Evolutionary conservation across 1,284 basidiomycete species (phyloP).

Genomic region (Ganoderma sinense): DNA sequence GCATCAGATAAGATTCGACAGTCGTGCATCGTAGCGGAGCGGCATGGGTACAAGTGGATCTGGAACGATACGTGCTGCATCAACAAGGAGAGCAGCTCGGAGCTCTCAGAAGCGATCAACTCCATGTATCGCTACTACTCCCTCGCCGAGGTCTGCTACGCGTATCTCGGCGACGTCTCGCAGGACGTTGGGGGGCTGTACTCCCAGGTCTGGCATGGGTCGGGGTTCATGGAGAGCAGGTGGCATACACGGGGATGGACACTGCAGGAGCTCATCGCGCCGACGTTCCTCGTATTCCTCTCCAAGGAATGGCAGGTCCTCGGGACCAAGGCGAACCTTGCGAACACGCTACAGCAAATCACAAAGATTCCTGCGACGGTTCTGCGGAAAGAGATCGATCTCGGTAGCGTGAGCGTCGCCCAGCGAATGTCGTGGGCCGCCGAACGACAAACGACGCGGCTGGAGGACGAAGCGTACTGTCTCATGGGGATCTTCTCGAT

Average conservation of each 20-base stretch:
- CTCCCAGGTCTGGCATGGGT: neutral
- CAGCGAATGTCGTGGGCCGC: conserved; percentile 10
- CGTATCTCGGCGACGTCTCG: conserved; percentile 20
- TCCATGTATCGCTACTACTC: conserved; percentile 26
- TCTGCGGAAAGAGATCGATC: neutral
- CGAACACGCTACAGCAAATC: neutral
- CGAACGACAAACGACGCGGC: neutral
- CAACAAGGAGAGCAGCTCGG: conserved; percentile 26
- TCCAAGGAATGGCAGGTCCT: conserved; percentile 13
- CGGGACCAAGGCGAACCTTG: conserved; percentile 4
- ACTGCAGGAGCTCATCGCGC: conserved; percentile 24
- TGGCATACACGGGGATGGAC: conserved; percentile 25
- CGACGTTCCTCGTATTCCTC: conserved; percentile 18
- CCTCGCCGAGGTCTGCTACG: conserved; percentile 23
- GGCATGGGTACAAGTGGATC: conserved; percentile 14
- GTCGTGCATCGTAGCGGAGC: conserved; percentile 1
- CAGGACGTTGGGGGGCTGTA: neutral
- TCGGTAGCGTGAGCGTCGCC: neutral
- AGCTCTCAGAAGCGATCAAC: conserved; percentile 26
- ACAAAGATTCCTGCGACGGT: neutral
- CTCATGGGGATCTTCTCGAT: conserved; percentile 3
- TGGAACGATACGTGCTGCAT: conserved; percentile 30
- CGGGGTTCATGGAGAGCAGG: conserved; percentile 9
- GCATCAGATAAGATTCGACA: conserved; percentile 1
- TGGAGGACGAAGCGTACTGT: conserved; percentile 8